These are phyloP conservation scores for Malbranchea cinnamomea DNA, from an alignment of 2,329 filamentous ascomycete species.

Conservation along the genomic window DNA sequence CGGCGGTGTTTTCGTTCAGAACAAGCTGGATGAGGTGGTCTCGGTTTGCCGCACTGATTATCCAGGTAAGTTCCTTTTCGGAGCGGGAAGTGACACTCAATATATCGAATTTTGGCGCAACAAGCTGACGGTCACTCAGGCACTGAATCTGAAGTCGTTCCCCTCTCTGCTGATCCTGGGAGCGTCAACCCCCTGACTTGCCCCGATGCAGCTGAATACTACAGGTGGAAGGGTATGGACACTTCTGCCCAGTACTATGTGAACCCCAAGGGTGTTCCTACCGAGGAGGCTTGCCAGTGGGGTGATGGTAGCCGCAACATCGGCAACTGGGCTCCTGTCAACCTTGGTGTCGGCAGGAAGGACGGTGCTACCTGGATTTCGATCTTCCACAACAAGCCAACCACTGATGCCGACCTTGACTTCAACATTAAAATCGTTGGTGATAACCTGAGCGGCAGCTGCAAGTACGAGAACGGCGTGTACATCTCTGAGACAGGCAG, in stretches of 20 bases:
- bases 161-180: slow-evolving; percentile 49
- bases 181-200: slow-evolving; percentile 52
- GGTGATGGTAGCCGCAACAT: slow-evolving; percentile 40
- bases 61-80: slow-evolving; percentile 45
- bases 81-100: neutral
- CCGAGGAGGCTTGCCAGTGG: slow-evolving; percentile 66
- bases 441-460: slow-evolving; percentile 43
- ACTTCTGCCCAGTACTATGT: slow-evolving; percentile 96
- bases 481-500: slow-evolving; percentile 40
- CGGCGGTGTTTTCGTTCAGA: slow-evolving; percentile 57
- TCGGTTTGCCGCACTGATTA: slow-evolving; percentile 92
- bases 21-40: slow-evolving; percentile 52
- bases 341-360: slow-evolving; percentile 65
- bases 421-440: slow-evolving; percentile 68
- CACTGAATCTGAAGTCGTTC: slow-evolving; percentile 75
- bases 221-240: slow-evolving; percentile 54
- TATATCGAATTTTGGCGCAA: slow-evolving; percentile 4
- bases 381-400: slow-evolving; percentile 72
- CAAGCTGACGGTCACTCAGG: slow-evolving; percentile 23
- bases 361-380: slow-evolving; percentile 61
- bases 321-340: slow-evolving; percentile 79
- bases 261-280: slow-evolving; percentile 59
- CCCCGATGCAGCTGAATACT: slow-evolving; percentile 58
- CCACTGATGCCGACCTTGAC: slow-evolving; percentile 52
- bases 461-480: slow-evolving; percentile 49